Evolutionary conservation across 345 rosid genomes (phyloP), one percentile per base, ranked within the genome.

Genomic region (Carallia brachiata): DNA sequence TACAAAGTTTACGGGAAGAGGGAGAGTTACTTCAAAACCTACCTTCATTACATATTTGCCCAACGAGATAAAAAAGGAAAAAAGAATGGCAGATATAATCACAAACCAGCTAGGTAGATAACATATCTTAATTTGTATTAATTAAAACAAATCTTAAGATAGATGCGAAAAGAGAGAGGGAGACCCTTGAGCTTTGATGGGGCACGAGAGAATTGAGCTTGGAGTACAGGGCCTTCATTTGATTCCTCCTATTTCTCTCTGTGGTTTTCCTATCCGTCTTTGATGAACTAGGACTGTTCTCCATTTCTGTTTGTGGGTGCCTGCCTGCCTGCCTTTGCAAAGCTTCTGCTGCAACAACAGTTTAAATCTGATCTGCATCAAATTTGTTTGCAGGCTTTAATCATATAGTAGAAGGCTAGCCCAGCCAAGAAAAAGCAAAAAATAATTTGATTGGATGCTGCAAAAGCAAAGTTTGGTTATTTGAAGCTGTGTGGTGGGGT

Each of bases 171-270:
- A 60, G 37, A 4, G 3, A 13, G 15, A 15, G 62, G 52, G 2
- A 30, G 62, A 86, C 78, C 84, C 62, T 68, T 62, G 87, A 70
- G 70, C 32, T 65, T 12, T 75, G 78, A 32, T 61, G 86, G 18
- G 86, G 85, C 5, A 89, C 69, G 44, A 89, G 86, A 52, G 90
- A 81, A 55, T 74, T 67, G 61, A 89, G 95, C 53, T 74, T 36
- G 78, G 81, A 67, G 79, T 75, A 79, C 50, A 89, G 89, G 65
- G 67, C 65, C 69, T 85, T 89, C 95, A 85, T 87, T 40, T 83
- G 89, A 77, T 74, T 87, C 72, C 95, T 89, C 62, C 95, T 70
- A 27, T 87, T 85, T 70, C 76, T 87, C 60, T 89, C 95, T 0
- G 76, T 63, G 6, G 81, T 74, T 70, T 87, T 89, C 56, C 91